Evolutionary conservation across 1,139 yeast genomes (phyloP).

Genomic region (Saccharomyces hybrid): DNA sequence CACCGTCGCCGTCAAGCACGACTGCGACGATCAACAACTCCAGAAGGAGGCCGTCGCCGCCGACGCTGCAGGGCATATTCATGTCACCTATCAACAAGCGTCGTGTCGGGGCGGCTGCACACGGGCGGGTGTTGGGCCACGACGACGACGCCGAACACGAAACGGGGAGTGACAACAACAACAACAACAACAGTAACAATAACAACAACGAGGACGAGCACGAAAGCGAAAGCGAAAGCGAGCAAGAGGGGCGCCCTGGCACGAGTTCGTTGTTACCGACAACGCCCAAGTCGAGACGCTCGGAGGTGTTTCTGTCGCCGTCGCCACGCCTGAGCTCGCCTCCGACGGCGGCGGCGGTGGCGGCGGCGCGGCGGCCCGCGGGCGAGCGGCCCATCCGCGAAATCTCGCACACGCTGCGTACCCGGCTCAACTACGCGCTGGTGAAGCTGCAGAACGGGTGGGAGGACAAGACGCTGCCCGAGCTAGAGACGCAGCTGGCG

Average conservation of each 20-base stretch:
- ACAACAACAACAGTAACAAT: too few species aligned
- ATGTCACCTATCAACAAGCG: slow-evolving; percentile 1
- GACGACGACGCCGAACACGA: slow-evolving; percentile 15
- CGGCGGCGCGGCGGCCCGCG: slow-evolving; percentile 12
- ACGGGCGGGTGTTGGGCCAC: slow-evolving; percentile 7
- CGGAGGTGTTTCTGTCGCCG: slow-evolving; percentile 29
- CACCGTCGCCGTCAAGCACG: neutral
- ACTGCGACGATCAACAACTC: neutral
- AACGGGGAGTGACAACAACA: neutral
- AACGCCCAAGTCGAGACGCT: slow-evolving; percentile 31
- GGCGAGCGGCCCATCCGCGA: slow-evolving; percentile 34
- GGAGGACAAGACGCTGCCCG: slow-evolving; percentile 34
- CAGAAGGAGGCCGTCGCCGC: neutral
- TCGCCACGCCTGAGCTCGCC: slow-evolving; percentile 35
- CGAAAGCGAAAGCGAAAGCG: slow-evolving; percentile 5
- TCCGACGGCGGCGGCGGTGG: slow-evolving; percentile 11
- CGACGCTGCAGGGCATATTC: neutral
- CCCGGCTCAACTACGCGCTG: slow-evolving; percentile 41
- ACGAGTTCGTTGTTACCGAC: slow-evolving; percentile 27
- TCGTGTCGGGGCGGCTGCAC: slow-evolving; percentile 5
- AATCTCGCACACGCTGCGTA: slow-evolving; percentile 37
- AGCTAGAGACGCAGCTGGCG: slow-evolving; percentile 28
- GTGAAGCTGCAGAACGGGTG: slow-evolving; percentile 39
- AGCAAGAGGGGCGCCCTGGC: neutral
- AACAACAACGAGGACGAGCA: neutral